Base-by-base conservation (phyloP, 306 rosid species). In the Gastrolobium villosum region DNA sequence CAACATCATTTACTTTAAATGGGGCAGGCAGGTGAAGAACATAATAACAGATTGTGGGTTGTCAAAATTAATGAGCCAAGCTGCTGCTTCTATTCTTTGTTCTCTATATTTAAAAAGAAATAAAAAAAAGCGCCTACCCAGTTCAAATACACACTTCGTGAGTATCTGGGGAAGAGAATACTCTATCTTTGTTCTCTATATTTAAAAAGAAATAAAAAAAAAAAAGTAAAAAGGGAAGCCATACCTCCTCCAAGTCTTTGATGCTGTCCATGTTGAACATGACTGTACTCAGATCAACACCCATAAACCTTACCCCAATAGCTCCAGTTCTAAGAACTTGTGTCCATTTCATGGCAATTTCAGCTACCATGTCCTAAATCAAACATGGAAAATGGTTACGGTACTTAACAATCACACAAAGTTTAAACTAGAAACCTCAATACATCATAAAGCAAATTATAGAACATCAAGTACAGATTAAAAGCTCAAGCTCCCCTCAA, bases 201-300 rank as follows among this genome's bases (percentile, higher is more conserved):
- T 31, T 73, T 39, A 34, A 69, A 73, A 35, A 52, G 4, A 28
- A 39, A 67, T 13, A 56, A 46, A 59, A 15, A 36, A 4, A 41
- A 0, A 34, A 7, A 34, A 28, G 57, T 48, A 41, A 69, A 72
- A 54, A 70, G 15, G 10, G 66, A 67, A 6, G 39, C 30, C 73
- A 15, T 87, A 92, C 99, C 92, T 95, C 99, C 10, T 83, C 85
- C 40, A 86, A 54, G 76, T 91, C 93, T 77, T 84, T 89, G 71
- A 90, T 93, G 74, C 77, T 88, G 59, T 88, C 90, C 89, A 95
- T 80, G 80, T 84, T 90, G 87, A 95, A 89, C 99, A 95, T 95
- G 89, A 95, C n/a, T 54, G 97, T 95, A 81, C n/a, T 86, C 31
- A 81, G 72, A 85, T 92, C 99, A 82, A 95, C 90, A 30, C 79